A percentile compares a stretch with the other conserved stretches of the same genome.
Conservation (phyloP, 73 alveolate genomes). For the Durusdinium trenchii region DNA sequence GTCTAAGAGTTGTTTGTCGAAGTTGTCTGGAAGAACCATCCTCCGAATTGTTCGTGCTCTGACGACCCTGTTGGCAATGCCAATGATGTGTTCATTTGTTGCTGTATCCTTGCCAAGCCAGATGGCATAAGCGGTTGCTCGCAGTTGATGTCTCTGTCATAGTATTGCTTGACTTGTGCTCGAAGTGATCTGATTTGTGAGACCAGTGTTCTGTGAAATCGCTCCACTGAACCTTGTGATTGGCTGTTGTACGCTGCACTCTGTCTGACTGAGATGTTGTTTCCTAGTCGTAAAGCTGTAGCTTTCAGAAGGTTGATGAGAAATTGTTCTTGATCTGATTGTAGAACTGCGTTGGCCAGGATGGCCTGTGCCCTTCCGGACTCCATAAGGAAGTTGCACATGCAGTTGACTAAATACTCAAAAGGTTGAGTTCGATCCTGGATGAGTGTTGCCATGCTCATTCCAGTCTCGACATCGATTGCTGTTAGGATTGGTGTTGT, state of each 20-base stretch:
- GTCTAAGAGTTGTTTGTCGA: not conserved
- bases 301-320: not conserved
- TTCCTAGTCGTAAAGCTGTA: not conserved
- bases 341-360: not conserved
- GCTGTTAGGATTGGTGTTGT: conserved; percentile 6
- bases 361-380: conserved; percentile 27
- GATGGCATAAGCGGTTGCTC: not conserved
- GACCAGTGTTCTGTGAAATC: not conserved
- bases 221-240: conserved; percentile 37
- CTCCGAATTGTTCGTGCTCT: not conserved
- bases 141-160: not conserved
- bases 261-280: not conserved
- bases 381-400: not conserved
- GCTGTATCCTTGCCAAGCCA: not conserved
- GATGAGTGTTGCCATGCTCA: not conserved
- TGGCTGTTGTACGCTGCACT: not conserved
- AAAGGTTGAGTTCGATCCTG: not conserved
- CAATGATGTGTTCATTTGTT: not conserved
- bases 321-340: conserved; percentile 7
- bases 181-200: conserved; percentile 11
- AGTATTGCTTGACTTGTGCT: not conserved
- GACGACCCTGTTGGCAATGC: not conserved
- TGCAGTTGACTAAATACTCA: not conserved
- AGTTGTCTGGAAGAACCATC: not conserved
- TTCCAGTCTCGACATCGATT: not conserved